These are phyloP conservation scores for Xylaria sp. DNA, from an alignment of 2,329 filamentous ascomycete genomes.

Conservation along the genomic window DNA sequence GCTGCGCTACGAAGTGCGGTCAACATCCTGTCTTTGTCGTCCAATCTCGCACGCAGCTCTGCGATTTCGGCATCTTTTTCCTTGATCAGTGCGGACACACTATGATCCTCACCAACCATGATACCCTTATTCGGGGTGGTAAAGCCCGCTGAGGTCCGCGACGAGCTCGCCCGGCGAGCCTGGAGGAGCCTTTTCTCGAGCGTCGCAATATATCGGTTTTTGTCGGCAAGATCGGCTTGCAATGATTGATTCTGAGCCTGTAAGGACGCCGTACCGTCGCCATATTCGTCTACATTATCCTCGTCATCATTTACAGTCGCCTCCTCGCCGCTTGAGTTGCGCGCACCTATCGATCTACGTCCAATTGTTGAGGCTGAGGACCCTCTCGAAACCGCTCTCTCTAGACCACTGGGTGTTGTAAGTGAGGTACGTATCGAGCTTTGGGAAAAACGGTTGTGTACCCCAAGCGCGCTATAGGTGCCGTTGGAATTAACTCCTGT, in stretches of 20 bases:
- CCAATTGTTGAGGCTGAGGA: constrained; percentile 71
- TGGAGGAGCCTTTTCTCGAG: constrained; percentile 92
- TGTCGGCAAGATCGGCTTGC: constrained; percentile 94
- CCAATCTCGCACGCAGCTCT: constrained; percentile 86
- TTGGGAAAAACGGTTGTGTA: constrained; percentile 72
- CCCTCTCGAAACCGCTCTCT: constrained; percentile 74
- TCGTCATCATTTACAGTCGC: constrained; percentile 67
- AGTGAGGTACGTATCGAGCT: constrained; percentile 75
- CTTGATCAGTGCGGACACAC: constrained; percentile 75
- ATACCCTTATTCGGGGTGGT: constrained; percentile 69
- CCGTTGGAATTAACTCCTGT: constrained; percentile 88
- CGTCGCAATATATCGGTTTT: constrained; percentile 95
- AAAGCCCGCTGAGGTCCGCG: constrained; percentile 82
- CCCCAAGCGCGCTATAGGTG: constrained; percentile 74
- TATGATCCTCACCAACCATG: constrained; percentile 82
- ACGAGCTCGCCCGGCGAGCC: constrained; percentile 88
- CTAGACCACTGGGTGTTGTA: constrained; percentile 70
- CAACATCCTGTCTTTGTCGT: constrained; percentile 96
- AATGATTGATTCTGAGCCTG: constrained; percentile 89
- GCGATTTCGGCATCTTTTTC: constrained; percentile 95
- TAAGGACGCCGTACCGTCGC: constrained; percentile 84
- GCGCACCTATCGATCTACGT: constrained; percentile 61
- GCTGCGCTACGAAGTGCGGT: constrained; percentile 85
- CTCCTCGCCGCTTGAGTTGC: constrained; percentile 56
- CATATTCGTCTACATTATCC: constrained; percentile 81